Base-by-base conservation (phyloP, 768 basidiomycete species). In the Collybia sp. region DNA sequence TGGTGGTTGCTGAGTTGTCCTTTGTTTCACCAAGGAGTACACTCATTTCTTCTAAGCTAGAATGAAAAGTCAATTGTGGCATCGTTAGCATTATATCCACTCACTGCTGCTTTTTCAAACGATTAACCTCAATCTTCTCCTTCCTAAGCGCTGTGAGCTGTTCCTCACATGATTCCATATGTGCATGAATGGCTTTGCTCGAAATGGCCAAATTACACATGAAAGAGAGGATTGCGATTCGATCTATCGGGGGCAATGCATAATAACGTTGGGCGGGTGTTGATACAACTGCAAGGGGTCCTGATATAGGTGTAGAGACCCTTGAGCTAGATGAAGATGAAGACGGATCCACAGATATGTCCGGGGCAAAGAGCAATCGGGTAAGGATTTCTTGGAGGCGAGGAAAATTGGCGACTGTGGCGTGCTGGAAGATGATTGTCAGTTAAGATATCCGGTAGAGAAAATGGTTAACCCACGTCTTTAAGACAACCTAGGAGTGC, bases 91-190 rank as follows among this genome's bases (percentile, higher is more conserved):
- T 15, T 30, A 45, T 44, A 42, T 39, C 15, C 8, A 78, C 93
- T 69, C 63, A 95, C 94, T 83, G 76, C 60, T 86, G 83, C 64
- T 91, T 94, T 68, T 87, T 87, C 57, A 85, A 72, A 48, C 94
- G 78, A 67, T 96, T 96, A 50, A 93, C 82, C 51, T 98, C 96
- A 30, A 94, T 93, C 64, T 94, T 89, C 64, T 95, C 91, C 66
- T 98, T 99, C 52, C 96, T 70, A 30, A 96, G 71, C 19, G 93
- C 90, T 8, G 96, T 98, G 51, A 99, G 64, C 52, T 88, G 84
- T 55, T 88, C 80, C 58, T 94, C 93, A 56, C 89, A 91, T 38
- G 81, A 77, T 57, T 99, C 96, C 80, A 98, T 88, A 56, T 91
- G 88, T 5, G 76, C 66, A 58, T 93, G 88, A 16, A 97, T 83